phyloP scores from a whole-genome alignment of 148 eudicot species.

The Amaranthus hypochondriacus region DNA sequence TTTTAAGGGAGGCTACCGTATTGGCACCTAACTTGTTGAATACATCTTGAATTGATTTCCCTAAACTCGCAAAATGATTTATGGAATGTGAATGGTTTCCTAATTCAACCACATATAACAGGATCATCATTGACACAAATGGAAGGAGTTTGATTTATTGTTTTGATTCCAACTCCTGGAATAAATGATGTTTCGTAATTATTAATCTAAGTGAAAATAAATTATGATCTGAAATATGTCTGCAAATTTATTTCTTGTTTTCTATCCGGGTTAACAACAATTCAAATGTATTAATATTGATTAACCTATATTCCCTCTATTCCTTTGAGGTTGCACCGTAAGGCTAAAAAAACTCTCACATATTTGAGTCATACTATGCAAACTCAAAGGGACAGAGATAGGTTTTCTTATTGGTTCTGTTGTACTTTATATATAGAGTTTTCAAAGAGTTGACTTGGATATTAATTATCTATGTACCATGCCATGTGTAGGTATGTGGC shows the following conservation, averaged over 20 bases:
- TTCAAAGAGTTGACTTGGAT: neutral
- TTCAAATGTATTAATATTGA: neutral
- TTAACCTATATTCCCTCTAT: neutral
- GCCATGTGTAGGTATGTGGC: conserved; percentile 73
- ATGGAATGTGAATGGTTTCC: no score
- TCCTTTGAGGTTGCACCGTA: no score
- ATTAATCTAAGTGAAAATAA: neutral
- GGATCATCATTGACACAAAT: neutral
- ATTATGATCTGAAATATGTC: neutral
- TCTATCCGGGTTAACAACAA: neutral
- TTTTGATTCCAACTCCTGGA: neutral
- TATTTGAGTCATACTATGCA: no score
- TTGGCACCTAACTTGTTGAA: no score
- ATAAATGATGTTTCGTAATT: neutral
- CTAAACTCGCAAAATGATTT: no score
- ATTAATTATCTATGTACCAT: conserved; percentile 2
- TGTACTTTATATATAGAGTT: neutral
- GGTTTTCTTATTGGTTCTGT: no score
- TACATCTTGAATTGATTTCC: no score
- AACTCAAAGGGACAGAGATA: no score
- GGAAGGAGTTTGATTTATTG: neutral
- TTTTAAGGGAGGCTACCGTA: no score
- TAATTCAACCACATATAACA: no score
- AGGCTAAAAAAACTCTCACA: no score
- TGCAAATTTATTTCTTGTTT: neutral